phyloP scores from a whole-genome alignment of 2,329 filamentous ascomycete species.

The Aspergillus sp. region DNA sequence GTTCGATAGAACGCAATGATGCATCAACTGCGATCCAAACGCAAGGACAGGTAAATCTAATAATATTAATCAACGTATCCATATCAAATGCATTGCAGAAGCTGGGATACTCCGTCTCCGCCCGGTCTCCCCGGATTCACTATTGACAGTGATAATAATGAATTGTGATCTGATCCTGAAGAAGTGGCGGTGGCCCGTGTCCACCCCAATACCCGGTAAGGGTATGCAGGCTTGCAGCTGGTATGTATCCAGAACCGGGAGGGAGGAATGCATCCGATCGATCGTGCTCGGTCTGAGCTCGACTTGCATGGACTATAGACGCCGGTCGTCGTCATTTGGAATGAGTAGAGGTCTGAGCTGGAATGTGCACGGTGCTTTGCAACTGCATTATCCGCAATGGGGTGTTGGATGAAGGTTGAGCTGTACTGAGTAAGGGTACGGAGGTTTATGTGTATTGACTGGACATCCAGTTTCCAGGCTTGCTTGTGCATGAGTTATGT shows the following conservation, averaged over 20 bases:
- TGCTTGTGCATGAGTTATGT: not conserved
- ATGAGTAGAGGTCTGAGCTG: not conserved
- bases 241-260: slow-evolving; percentile 21
- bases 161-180: not conserved
- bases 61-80: too few species aligned
- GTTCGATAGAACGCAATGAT: too few species aligned
- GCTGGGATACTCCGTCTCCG: too few species aligned
- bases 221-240: slow-evolving; percentile 10
- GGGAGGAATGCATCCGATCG: slow-evolving; percentile 5
- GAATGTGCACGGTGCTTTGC: not conserved
- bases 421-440: not conserved
- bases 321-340: not conserved
- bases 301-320: not conserved
- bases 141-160: not conserved
- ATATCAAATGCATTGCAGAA: too few species aligned
- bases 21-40: too few species aligned
- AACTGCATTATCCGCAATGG: not conserved
- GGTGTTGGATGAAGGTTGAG: not conserved
- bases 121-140: not conserved
- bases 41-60: too few species aligned
- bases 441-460: not conserved
- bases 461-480: not conserved
- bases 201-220: not conserved
- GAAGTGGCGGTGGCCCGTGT: not conserved
- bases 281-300: slow-evolving; percentile 6